phyloP scores from a whole-genome alignment of 495 filamentous ascomycete genomes.

The Viridothelium virens region DNA sequence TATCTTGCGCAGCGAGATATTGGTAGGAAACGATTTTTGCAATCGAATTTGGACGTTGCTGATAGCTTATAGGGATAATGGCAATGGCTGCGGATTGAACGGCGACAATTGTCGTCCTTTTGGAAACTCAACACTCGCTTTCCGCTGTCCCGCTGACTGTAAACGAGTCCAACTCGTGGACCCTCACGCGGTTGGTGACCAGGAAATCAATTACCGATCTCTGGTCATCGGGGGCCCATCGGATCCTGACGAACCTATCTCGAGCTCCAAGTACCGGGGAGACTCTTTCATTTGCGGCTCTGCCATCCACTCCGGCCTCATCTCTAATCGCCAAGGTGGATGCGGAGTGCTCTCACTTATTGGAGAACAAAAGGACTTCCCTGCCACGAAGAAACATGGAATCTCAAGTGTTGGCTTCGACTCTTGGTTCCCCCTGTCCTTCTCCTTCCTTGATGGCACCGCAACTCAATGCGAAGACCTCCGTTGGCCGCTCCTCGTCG shows the following conservation, averaged over 20 bases:
- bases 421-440: constrained; percentile 38
- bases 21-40: constrained; percentile 39
- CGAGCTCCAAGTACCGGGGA: constrained; percentile 33
- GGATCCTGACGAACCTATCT: constrained; percentile 23
- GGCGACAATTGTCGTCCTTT: constrained; percentile 39
- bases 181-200: constrained; percentile 37
- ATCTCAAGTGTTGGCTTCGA: constrained; percentile 35
- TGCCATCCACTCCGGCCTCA: constrained; percentile 39
- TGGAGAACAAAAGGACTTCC: constrained; percentile 33
- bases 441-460: constrained; percentile 36
- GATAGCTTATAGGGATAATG: constrained; percentile 21
- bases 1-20: constrained; percentile 45
- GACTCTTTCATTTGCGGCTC: constrained; percentile 40
- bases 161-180: constrained; percentile 31
- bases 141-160: constrained; percentile 40
- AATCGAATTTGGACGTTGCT: background rate
- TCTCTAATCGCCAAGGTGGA: constrained; percentile 32
- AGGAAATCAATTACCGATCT: constrained; percentile 35
- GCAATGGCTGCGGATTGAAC: constrained; percentile 41
- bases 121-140: constrained; percentile 32
- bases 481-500: constrained; percentile 37
- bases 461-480: constrained; percentile 35
- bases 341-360: constrained; percentile 36
- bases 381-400: constrained; percentile 28
- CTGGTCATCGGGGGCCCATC: constrained; percentile 37